Conservation (phyloP, 352 stramenopile species). For the Phytophthora cactorum region DNA sequence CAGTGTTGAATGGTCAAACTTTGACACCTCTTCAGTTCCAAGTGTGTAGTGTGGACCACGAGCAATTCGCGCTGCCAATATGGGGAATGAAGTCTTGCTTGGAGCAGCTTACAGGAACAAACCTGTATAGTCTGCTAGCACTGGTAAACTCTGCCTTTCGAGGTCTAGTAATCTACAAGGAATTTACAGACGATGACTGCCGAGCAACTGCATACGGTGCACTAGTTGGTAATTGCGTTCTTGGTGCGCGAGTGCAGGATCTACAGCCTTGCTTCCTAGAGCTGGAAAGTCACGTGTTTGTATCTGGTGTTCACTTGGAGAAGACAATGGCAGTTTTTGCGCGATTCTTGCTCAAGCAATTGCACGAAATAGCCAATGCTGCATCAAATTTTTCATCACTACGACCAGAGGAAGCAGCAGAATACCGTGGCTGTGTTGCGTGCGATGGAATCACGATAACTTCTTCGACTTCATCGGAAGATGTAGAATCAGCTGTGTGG, state of each 20-base stretch:
- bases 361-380: constrained; percentile 41
- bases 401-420: constrained; percentile 9
- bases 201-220: constrained; percentile 24
- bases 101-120: constrained; percentile 23
- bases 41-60: constrained; percentile 28
- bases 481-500: constrained; percentile 14
- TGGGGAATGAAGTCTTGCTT: constrained; percentile 35
- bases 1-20: constrained; percentile 22
- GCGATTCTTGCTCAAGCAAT: constrained; percentile 47
- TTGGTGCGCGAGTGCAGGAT: constrained; percentile 10
- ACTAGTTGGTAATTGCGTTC: constrained; percentile 32
- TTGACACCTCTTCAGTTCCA: constrained; percentile 6
- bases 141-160: constrained; percentile 14
- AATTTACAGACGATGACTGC: constrained; percentile 40
- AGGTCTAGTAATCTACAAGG: constrained; percentile 12
- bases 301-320: constrained; percentile 46
- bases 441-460: constrained; percentile 29
- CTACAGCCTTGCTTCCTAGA: constrained; percentile 18
- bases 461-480: background rate
- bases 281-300: constrained; percentile 48
- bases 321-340: constrained; percentile 57
- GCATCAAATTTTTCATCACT: constrained; percentile 15
- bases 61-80: constrained; percentile 30
- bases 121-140: constrained; percentile 22
- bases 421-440: constrained; percentile 18